Conservation (phyloP, 2,329 filamentous ascomycete species). For the Neocucurbitaria cava region DNA sequence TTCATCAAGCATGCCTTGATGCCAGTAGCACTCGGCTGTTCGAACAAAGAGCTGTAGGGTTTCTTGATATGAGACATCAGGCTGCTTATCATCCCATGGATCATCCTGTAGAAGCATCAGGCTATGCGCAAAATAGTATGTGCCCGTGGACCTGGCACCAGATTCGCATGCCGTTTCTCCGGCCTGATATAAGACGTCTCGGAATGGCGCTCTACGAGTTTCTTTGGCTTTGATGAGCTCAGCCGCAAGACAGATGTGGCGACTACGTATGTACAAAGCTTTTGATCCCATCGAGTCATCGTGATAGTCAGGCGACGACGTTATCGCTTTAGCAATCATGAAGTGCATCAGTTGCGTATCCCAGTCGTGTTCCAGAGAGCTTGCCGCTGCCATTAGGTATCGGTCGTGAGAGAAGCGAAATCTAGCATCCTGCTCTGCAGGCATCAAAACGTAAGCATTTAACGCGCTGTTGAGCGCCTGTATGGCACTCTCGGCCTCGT, state of each 20-base stretch:
- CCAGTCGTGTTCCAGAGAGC: constrained; percentile 66
- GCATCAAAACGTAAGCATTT: constrained; percentile 79
- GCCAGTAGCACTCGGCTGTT: constrained; percentile 82
- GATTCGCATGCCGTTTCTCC: constrained; percentile 81
- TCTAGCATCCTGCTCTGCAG: constrained; percentile 82
- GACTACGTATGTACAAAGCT: constrained; percentile 73
- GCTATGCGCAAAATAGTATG: constrained; percentile 81
- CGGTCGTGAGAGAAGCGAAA: constrained; percentile 90
- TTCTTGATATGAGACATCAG: constrained; percentile 85
- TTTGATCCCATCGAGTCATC: constrained; percentile 61
- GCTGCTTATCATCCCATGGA: constrained; percentile 73
- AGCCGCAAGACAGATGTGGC: constrained; percentile 80
- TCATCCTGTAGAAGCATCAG: constrained; percentile 79
- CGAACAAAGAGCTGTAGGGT: constrained; percentile 75
- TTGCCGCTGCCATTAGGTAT: constrained; percentile 76
- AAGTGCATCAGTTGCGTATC: constrained; percentile 75
- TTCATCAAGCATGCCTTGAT: constrained; percentile 73
- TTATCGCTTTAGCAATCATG: constrained; percentile 80
- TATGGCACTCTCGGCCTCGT: constrained; percentile 72
- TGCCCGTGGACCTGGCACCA: constrained; percentile 80
- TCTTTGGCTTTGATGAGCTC: constrained; percentile 75
- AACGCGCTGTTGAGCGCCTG: constrained; percentile 83
- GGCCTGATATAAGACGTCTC: constrained; percentile 78
- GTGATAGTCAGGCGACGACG: constrained; percentile 64
- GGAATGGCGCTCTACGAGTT: constrained; percentile 67